phyloP scores from a whole-genome alignment of 208 protist genomes.

The Crithidia thermophila region DNA sequence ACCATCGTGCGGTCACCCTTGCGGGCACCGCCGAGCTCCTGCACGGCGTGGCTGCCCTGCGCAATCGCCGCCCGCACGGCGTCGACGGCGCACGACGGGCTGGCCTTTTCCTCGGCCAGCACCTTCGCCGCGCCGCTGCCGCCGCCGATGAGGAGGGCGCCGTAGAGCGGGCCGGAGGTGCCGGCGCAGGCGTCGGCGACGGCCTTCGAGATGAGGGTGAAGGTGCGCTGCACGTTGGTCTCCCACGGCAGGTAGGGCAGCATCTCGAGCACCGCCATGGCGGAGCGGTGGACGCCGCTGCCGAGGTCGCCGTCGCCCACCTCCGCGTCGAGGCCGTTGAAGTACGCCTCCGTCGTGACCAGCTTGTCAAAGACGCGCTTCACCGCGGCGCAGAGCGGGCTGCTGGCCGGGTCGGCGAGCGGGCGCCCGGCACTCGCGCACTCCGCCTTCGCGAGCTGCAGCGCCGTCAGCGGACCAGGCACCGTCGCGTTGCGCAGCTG shows the following conservation, averaged over 20 bases:
- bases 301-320: constrained; percentile 73
- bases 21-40: constrained; percentile 49
- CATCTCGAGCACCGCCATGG: constrained; percentile 34
- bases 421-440: constrained; percentile 11
- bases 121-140: constrained; percentile 29
- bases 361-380: constrained; percentile 42
- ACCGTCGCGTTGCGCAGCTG: constrained; percentile 9
- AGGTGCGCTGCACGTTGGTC: constrained; percentile 28
- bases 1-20: constrained; percentile 76
- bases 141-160: constrained; percentile 54
- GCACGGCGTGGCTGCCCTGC: constrained; percentile 41
- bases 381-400: constrained; percentile 19
- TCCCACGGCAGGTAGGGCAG: constrained; percentile 53
- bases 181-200: constrained; percentile 62
- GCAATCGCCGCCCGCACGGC: constrained; percentile 42
- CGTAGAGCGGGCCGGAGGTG: constrained; percentile 70
- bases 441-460: constrained; percentile 40
- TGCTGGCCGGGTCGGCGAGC: neutral
- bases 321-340: constrained; percentile 63
- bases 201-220: constrained; percentile 51
- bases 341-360: constrained; percentile 30
- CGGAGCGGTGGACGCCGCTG: constrained; percentile 54
- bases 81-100: constrained; percentile 7
- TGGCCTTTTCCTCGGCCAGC: constrained; percentile 14
- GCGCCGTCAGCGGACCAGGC: constrained; percentile 40